Evolutionary conservation across 1,284 basidiomycete species (phyloP).

Genomic region (Pseudomicrostroma phylloplanum): DNA sequence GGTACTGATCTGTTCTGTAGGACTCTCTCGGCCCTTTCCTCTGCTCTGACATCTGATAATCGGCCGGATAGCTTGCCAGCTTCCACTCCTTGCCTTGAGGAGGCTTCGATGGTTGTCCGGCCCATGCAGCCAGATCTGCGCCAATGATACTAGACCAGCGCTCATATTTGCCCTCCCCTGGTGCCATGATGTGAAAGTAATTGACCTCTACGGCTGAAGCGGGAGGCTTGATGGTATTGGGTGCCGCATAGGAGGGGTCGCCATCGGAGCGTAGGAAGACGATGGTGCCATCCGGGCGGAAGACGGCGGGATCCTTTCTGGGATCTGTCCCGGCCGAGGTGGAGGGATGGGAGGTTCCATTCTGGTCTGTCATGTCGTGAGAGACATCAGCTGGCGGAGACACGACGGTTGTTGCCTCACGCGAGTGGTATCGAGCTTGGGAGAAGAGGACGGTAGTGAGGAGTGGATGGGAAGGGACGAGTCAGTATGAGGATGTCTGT

Average conservation of each 20-base stretch:
- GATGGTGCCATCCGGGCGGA: slow-evolving; percentile 31
- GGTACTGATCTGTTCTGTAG: slow-evolving; percentile 30
- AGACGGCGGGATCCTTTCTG: slow-evolving; percentile 23
- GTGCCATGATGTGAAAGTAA: slow-evolving; percentile 26
- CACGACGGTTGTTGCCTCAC: neutral
- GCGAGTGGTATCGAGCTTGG: neutral
- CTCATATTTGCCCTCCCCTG: slow-evolving; percentile 20
- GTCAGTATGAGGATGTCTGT: too few relatives aligned
- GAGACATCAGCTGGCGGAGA: neutral
- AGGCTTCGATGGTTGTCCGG: slow-evolving; percentile 18
- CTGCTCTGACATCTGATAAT: slow-evolving; percentile 35
- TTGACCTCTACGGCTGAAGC: slow-evolving; percentile 23
- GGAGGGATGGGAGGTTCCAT: neutral
- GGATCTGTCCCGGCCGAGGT: neutral
- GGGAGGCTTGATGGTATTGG: slow-evolving; percentile 16
- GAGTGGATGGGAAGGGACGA: neutral
- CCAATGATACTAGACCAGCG: slow-evolving; percentile 24
- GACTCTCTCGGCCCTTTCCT: slow-evolving; percentile 24
- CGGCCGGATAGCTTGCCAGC: slow-evolving; percentile 26
- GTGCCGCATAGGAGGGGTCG: slow-evolving; percentile 24
- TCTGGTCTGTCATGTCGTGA: neutral
- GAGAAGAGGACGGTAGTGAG: neutral
- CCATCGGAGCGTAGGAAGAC: slow-evolving; percentile 32
- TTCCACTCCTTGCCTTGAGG: slow-evolving; percentile 23
- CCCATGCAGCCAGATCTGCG: slow-evolving; percentile 20